Evolutionary conservation across 169 alveolate species (phyloP), one percentile per base, ranked within the genome.

Genomic region (Hammondia hammondi): DNA sequence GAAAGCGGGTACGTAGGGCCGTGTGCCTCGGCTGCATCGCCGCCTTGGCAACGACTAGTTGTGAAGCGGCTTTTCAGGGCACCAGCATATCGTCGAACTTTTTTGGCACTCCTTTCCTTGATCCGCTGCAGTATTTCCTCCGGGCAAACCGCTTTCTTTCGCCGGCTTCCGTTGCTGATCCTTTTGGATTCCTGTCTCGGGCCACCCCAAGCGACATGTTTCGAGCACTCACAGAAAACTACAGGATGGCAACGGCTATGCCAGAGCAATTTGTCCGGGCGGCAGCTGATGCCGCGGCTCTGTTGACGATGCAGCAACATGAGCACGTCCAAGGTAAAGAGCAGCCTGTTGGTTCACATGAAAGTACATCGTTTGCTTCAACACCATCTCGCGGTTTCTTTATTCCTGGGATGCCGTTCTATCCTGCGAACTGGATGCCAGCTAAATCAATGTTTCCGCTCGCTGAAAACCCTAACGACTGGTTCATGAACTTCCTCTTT

Each of bases 191-290:
- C 48, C 87, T 77, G 32, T 77, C 87, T 77, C 87, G 56, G 32
- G 48, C 87, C 45, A 77, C 6, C 87, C 87, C 45, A 1, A 77
- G 43, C 48, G 87, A 77, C 48, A 77, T 77, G 87, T 39, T 77
- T 21, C 87, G 87, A 39, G 32, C 56, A 6, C 87, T 77, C 32
- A 77, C 87, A 17, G 87, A 77, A 5, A 32, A 32, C 48, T 77
- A 77, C 87, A 77, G 48, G 56, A 77, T 77, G 48, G 87, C 87
- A 3, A 46, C 87, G 21, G 87, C 87, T 10, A 37, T 77, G 48
- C 87, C 87, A 12, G 87, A 77, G 46, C 87, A 77, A 39, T 77
- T 77, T 77, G 48, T 77, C 87, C 87, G 87, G 19, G 87, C 87
- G 29, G 87, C 87, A 19, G 87, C 87, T 10, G 87, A 77, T 32